Base-by-base conservation (phyloP, 2,329 filamentous ascomycete genomes). In the Ceratocystis ficicola region DNA sequence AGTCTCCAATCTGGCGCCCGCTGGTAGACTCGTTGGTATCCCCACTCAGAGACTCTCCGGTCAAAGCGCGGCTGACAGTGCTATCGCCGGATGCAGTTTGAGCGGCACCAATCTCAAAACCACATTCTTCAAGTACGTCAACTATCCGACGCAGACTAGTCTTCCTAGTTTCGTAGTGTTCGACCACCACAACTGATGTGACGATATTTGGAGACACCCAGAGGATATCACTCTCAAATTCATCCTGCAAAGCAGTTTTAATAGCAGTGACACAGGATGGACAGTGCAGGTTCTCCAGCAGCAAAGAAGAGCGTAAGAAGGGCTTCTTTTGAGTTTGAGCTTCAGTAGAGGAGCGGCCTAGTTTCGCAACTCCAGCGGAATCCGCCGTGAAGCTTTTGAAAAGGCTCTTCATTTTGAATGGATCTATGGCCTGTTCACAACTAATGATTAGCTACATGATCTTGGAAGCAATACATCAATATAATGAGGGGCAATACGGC, bases 221-320 rank as follows among this genome's bases (percentile, higher is more conserved):
- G 65, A 72, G 77, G 76, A 77, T 76, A 71, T 72, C 81, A 75
- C 71, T 74, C 64, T 70, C 72, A 70, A 76, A 82, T 22, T 74
- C 73, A 57, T 77, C 78, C 67, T 73, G 77, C 67, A 90, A 75
- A 67, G 81, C 79, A 65, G 80, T 76, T 71, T 84, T 79, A 72
- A 91, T 89, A 70, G 81, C 79, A 44, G 82, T 81, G 62, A 89
- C 83, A 73, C 88, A 91, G 68, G 86, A 88, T 15, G 87, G 85
- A 76, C 88, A 90, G 75, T 91, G 88, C n/a, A 91, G 79, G 73
- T 91, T 90, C 68, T 81, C 83, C 70, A 91, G 77, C 68, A 90
- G 79, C 71, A 87, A 41, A 22, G 66, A 65, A 25, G 66, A 59
- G 20, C 63, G 66, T 17, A 57, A 55, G 62, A 67, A 67, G 25